Conservation (phyloP, 2,329 filamentous ascomycete genomes). For the Penicillium sp. region DNA sequence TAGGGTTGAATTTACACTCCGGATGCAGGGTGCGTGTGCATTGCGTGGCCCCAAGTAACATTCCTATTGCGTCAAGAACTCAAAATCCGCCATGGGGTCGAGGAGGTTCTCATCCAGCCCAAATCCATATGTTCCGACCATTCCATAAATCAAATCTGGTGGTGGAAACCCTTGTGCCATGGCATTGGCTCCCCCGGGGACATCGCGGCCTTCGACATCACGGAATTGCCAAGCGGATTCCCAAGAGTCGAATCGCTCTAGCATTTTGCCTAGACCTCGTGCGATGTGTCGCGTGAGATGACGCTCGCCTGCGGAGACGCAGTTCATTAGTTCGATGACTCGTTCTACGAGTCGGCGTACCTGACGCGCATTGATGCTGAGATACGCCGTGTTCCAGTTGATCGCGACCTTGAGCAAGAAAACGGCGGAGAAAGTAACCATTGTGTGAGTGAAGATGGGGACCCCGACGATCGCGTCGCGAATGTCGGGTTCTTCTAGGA, state of each 20-base stretch:
- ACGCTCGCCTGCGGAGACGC: constrained; percentile 43
- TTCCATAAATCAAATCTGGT: constrained; percentile 44
- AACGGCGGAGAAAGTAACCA: constrained; percentile 49
- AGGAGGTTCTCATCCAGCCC: constrained; percentile 44
- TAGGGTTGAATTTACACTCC: constrained; percentile 19
- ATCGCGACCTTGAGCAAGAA: constrained; percentile 49
- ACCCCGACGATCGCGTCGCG: constrained; percentile 52
- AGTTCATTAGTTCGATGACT: constrained; percentile 43
- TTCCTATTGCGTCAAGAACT: constrained; percentile 37
- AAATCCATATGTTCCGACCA: constrained; percentile 47
- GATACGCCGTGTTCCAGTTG: constrained; percentile 45
- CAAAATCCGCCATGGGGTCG: constrained; percentile 45
- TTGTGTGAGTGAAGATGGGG: constrained; percentile 48
- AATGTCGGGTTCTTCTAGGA: constrained; percentile 51
- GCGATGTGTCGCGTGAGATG: constrained; percentile 46
- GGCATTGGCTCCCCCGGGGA: constrained; percentile 44
- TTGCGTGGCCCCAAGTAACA: not conserved
- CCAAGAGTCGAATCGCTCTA: constrained; percentile 45
- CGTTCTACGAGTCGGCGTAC: constrained; percentile 42
- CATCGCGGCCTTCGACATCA: constrained; percentile 26
- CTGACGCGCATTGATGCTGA: constrained; percentile 42
- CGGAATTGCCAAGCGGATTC: constrained; percentile 35
- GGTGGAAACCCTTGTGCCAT: constrained; percentile 45
- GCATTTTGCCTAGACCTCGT: constrained; percentile 43
- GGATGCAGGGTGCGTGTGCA: constrained; percentile 5